Percentiles rank a stretch among this genome's conserved stretches.
These are phyloP conservation scores for Lentinula sp. DNA, from an alignment of 768 basidiomycete species.

Conservation along the genomic window DNA sequence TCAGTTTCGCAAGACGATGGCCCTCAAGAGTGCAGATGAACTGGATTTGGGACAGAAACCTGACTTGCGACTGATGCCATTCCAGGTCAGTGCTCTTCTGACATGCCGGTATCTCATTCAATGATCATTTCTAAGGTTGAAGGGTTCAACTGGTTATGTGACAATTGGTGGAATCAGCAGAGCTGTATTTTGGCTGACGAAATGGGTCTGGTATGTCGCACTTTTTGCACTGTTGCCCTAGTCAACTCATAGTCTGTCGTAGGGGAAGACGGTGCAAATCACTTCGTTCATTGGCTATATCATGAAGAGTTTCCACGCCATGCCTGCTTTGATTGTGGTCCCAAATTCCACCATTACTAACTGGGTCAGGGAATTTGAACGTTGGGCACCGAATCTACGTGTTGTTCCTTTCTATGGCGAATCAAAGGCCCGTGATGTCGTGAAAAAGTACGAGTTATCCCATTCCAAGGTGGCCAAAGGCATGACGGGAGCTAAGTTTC, in stretches of 20 bases:
- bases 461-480: conserved; percentile 40
- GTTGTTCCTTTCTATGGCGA: conserved; percentile 89
- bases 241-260: conserved; percentile 5
- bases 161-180: conserved; percentile 85
- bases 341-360: conserved; percentile 96
- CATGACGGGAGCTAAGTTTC: conserved; percentile 60
- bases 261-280: conserved; percentile 94
- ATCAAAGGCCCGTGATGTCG: conserved; percentile 68
- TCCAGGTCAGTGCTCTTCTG: conserved; percentile 53
- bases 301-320: conserved; percentile 47
- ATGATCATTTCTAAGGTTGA: conserved; percentile 42
- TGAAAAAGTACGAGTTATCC: conserved; percentile 76
- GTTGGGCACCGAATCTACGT: conserved; percentile 68
- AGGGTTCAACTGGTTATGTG: conserved; percentile 79
- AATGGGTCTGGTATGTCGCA: conserved; percentile 76
- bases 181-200: conserved; percentile 93
- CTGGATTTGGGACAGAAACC: conserved; percentile 63
- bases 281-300: conserved; percentile 75
- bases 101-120: not conserved
- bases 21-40: conserved; percentile 46
- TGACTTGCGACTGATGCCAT: conserved; percentile 72
- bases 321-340: conserved; percentile 85
- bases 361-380: conserved; percentile 92
- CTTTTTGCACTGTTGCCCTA: not conserved
- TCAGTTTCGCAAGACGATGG: conserved; percentile 39